A percentile compares a stretch with the other conserved stretches of the same genome.
Conservation (phyloP, 177 flowering plant genomes). For the Vitis hybrid region DNA sequence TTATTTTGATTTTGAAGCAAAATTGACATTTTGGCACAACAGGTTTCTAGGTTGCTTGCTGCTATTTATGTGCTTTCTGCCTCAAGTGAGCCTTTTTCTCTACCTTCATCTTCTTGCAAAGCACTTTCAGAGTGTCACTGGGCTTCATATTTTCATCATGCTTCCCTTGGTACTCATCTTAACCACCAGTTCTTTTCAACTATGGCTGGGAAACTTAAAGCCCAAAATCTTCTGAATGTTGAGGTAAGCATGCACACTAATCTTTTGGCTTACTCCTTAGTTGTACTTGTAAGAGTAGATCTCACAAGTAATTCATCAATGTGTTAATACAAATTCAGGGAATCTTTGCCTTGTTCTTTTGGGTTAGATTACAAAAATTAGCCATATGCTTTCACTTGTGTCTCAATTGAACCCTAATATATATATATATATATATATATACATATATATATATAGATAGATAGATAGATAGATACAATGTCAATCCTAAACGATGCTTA, state of each 20-base stretch:
- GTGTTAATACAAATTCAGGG: too few relatives aligned
- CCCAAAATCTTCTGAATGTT: slow-evolving; percentile 17
- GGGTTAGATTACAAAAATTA: too few relatives aligned
- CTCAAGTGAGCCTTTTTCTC: slow-evolving; percentile 34
- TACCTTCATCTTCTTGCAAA: slow-evolving; percentile 34
- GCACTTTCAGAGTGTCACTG: slow-evolving; percentile 59
- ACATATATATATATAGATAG: too few relatives aligned
- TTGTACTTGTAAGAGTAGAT: too few relatives aligned
- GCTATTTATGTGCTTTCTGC: slow-evolving; percentile 47
- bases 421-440: too few relatives aligned
- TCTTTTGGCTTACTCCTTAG: not conserved
- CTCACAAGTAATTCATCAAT: too few relatives aligned
- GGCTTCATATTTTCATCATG: slow-evolving; percentile 97
- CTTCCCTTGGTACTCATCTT: slow-evolving; percentile 76
- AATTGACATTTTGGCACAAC: slow-evolving; percentile 13
- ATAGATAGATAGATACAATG: too few relatives aligned
- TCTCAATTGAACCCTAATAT: too few relatives aligned
- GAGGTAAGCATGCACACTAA: slow-evolving; percentile 38
- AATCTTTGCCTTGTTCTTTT: too few relatives aligned
- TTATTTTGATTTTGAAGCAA: not conserved
- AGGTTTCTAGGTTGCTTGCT: slow-evolving; percentile 87
- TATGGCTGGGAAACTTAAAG: slow-evolving; percentile 27
- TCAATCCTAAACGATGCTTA: too few relatives aligned
- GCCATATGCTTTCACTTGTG: too few relatives aligned
- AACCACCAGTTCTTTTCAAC: slow-evolving; percentile 49